A percentile compares a stretch with the other conserved stretches of the same genome.
Conservation (phyloP, 495 filamentous ascomycete species). For the Cercophora sp. region DNA sequence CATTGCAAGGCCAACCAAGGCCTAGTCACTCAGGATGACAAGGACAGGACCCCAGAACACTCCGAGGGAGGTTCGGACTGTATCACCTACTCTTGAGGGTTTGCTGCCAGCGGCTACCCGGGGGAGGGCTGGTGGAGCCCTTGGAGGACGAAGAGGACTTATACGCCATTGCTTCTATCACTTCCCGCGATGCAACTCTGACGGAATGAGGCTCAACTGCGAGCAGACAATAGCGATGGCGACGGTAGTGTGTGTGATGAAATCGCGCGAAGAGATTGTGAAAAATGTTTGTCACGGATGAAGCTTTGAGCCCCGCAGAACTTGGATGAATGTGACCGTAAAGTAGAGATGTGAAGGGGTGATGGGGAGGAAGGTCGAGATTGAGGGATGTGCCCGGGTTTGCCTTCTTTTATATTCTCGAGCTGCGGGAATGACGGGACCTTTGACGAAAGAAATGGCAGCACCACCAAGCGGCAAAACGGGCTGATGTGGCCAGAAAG, state of each 20-base stretch:
- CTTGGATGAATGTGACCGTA: no score
- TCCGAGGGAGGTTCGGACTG: no score
- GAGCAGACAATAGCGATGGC: neutral
- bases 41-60: no score
- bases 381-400: neutral
- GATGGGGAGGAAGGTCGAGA: neutral
- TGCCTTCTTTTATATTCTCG: conserved; percentile 13
- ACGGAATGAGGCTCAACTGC: conserved; percentile 1
- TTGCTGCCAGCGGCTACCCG: conserved; percentile 21
- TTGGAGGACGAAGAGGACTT: conserved; percentile 7
- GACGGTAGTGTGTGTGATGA: neutral
- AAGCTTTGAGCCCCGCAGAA: no score
- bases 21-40: no score
- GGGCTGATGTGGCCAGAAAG: conserved; percentile 42
- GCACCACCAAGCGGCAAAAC: conserved; percentile 15
- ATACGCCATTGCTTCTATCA: conserved; percentile 17
- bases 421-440: neutral
- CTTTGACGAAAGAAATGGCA: neutral
- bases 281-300: neutral
- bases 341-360: neutral
- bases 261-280: neutral
- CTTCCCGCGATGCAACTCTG: neutral
- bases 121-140: neutral
- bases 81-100: conserved; percentile 24
- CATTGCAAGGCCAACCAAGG: no score